These are phyloP conservation scores for Sporothrix inflata DNA, from an alignment of 2,329 filamentous ascomycete species.

Conservation along the genomic window DNA sequence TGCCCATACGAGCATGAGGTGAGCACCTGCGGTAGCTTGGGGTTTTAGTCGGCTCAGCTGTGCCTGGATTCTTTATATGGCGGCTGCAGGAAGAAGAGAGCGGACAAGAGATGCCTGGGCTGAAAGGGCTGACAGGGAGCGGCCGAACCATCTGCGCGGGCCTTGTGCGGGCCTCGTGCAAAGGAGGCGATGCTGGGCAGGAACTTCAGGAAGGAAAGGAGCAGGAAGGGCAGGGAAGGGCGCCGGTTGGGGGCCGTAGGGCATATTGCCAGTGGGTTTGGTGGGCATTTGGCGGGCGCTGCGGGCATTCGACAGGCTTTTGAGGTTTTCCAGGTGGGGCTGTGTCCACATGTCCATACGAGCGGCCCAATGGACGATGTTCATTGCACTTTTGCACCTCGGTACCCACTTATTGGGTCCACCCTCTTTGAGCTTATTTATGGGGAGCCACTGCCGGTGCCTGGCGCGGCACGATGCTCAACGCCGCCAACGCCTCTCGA, in stretches of 20 bases:
- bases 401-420: background rate
- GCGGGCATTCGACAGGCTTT: background rate
- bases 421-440: slow-evolving; percentile 2
- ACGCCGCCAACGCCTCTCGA: background rate
- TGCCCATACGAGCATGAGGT: slow-evolving; percentile 20
- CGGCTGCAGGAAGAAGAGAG: background rate
- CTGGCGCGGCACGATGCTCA: background rate
- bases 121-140: slow-evolving; percentile 1
- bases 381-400: no score
- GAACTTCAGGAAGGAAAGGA: no score
- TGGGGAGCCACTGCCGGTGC: background rate
- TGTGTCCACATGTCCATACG: slow-evolving; percentile 24
- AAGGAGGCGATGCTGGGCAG: background rate
- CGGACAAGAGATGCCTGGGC: background rate
- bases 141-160: background rate
- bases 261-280: background rate
- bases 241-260: background rate
- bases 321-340: background rate
- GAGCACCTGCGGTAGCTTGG: background rate
- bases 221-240: no score
- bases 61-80: background rate
- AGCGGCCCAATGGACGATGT: slow-evolving; percentile 12
- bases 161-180: background rate
- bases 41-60: background rate
- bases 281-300: background rate